Evolutionary conservation across 768 basidiomycete species (phyloP).

Genomic region (Polyporus arcularius): DNA sequence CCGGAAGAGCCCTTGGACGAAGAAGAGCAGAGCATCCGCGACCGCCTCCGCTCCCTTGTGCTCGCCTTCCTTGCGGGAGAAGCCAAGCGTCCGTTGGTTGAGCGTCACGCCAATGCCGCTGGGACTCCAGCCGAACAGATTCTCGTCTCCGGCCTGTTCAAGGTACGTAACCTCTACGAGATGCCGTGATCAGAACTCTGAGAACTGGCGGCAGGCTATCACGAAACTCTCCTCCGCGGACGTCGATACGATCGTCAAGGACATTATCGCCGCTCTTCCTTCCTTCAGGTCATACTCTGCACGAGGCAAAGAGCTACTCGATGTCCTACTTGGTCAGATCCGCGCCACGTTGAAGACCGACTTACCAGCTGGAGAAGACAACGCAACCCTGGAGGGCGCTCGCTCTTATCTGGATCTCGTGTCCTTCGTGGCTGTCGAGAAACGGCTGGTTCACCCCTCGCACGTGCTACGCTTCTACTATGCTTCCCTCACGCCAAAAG

Average conservation of each 20-base stretch:
- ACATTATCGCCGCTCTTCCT: constrained; percentile 52
- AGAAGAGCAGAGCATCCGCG: constrained; percentile 58
- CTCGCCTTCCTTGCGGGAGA: constrained; percentile 58
- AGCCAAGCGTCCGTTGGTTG: constrained; percentile 47
- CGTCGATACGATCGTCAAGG: constrained; percentile 49
- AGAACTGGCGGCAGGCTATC: constrained; percentile 44
- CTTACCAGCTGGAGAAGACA: constrained; percentile 28
- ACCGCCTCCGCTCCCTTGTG: constrained; percentile 59
- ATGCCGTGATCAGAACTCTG: background rate
- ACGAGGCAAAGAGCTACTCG: constrained; percentile 42
- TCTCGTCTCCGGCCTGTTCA: constrained; percentile 48
- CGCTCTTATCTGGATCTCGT: constrained; percentile 51
- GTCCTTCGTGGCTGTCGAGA: constrained; percentile 43
- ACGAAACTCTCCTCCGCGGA: constrained; percentile 43
- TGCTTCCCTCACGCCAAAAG: constrained; percentile 42
- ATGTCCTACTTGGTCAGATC: constrained; percentile 40
- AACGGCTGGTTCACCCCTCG: constrained; percentile 42
- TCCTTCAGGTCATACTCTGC: constrained; percentile 41
- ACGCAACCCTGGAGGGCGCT: constrained; percentile 36
- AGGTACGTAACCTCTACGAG: constrained; percentile 38
- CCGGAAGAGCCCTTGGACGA: constrained; percentile 53
- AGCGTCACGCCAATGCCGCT: constrained; percentile 42
- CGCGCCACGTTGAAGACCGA: constrained; percentile 35
- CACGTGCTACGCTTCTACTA: constrained; percentile 58
- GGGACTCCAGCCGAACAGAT: constrained; percentile 49